phyloP scores from a whole-genome alignment of 2,329 filamentous ascomycete genomes.

The Xylariaceae sp. region DNA sequence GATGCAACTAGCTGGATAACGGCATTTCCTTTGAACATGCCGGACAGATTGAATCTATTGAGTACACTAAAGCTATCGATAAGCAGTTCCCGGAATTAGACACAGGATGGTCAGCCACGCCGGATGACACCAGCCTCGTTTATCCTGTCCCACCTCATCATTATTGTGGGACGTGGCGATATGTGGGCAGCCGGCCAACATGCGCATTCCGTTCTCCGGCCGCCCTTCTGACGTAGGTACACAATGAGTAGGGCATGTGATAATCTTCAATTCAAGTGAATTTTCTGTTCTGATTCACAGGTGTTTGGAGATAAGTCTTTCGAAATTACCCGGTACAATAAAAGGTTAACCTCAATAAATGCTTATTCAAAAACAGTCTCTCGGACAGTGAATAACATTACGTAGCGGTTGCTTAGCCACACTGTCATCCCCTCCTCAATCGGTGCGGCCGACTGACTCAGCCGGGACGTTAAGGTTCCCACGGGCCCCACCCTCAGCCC shows the following conservation, averaged over 20 bases:
- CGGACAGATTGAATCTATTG: not conserved
- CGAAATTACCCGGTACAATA: too few species aligned
- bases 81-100: not conserved
- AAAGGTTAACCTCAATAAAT: not conserved
- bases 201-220: too few species aligned
- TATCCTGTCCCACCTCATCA: too few species aligned
- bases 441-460: conserved; percentile 32
- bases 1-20: not conserved
- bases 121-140: too few species aligned
- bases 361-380: not conserved
- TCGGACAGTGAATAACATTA: not conserved
- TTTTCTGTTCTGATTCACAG: too few species aligned
- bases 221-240: too few species aligned
- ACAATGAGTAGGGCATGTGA: too few species aligned
- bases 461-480: conserved; percentile 15
- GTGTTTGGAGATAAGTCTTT: too few species aligned
- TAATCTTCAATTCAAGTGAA: too few species aligned
- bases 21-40: not conserved
- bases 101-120: too few species aligned
- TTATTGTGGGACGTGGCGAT: too few species aligned
- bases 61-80: not conserved
- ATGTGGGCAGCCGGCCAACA: too few species aligned
- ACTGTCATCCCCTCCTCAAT: conserved; percentile 8
- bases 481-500: conserved; percentile 26
- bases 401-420: conserved; percentile 7